Evolutionary conservation across 2,329 filamentous ascomycete species (phyloP), one percentile per base, ranked within the genome.

Genomic region (Colletotrichum brevisporum): DNA sequence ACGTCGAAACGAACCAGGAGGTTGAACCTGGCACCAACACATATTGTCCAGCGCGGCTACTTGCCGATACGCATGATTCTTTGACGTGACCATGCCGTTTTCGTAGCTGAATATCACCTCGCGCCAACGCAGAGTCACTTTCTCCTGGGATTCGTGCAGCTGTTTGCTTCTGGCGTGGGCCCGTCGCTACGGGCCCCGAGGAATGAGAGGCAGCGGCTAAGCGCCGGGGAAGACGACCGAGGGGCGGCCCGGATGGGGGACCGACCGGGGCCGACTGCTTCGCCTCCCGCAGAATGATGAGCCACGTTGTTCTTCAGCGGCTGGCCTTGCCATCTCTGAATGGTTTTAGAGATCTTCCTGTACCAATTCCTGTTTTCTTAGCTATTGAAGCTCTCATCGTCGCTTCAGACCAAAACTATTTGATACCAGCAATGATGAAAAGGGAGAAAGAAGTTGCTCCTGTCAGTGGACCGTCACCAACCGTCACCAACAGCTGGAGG

Each of bases 161-260:
- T 26, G 36, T 8, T 18, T 36, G 56, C n/a, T 21, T 26, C 56
- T 47, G 52, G 26, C 51, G 56, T 61, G 67, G 67, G 55, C n/a
- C n/a, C 67, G 36, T 27, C 16, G 50, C 21, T 53, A 21, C 45
- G 45, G 56, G 62, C 53, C 12, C 36, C 27, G 55, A 50, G 55
- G 67, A 69, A 69, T 69, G 55, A 67, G 56, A 67, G 51, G 18
- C 27, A 27, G 15, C 55, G 24, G 67, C 51, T 69, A 69, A 67
- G 67, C 62, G 67, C 67, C 56, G 41, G 39, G 18, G 53, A 43
- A 26, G 67, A 56, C 47, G 55, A 36, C 67, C 62, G 62, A 65
- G 61, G 43, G 63, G 26, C 67, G 67, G 67, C 31, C 62, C 56
- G 56, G 51, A 45, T 13, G 27, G 66, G 67, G 41, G 56, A 50